Evolutionary conservation across 1,139 yeast genomes (phyloP).

Genomic region (Magnusiomyces paraingens): DNA sequence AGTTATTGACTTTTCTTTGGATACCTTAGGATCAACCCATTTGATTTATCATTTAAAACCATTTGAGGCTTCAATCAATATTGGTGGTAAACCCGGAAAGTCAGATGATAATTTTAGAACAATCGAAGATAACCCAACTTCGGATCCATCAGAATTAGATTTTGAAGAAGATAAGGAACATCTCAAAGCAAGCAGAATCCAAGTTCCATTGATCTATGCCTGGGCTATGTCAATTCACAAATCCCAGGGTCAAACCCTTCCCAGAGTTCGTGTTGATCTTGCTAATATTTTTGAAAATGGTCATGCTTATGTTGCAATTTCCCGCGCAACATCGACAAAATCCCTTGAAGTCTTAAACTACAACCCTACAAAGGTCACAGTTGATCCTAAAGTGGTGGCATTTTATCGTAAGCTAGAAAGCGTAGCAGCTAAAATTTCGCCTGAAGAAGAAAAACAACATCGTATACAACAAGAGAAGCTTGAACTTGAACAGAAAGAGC

Average conservation of each 20-base stretch:
- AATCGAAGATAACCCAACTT: too few species aligned
- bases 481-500: too few species aligned
- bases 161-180: conserved; percentile 54
- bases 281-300: conserved; percentile 79
- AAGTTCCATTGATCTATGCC: conserved; percentile 80
- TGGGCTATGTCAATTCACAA: conserved; percentile 96
- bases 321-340: conserved; percentile 72
- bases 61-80: conserved; percentile 22
- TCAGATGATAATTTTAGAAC: conserved; percentile 63
- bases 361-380: conserved; percentile 47
- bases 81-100: conserved; percentile 65
- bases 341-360: conserved; percentile 78
- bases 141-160: too few species aligned
- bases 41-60: conserved; percentile 17
- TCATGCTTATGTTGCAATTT: conserved; percentile 89
- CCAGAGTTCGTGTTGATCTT: conserved; percentile 75
- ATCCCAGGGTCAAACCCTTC: conserved; percentile 92
- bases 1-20: background rate
- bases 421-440: too few species aligned
- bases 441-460: too few species aligned
- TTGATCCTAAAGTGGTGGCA: conserved; percentile 55
- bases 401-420: conserved; percentile 45
- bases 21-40: conserved; percentile 7
- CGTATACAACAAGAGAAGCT: too few species aligned
- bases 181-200: conserved; percentile 48